A percentile compares a stretch with the other conserved stretches of the same genome.
phyloP scores from a whole-genome alignment of 192 early-diverging fungal species.

The Umbelopsis isabellina region DNA sequence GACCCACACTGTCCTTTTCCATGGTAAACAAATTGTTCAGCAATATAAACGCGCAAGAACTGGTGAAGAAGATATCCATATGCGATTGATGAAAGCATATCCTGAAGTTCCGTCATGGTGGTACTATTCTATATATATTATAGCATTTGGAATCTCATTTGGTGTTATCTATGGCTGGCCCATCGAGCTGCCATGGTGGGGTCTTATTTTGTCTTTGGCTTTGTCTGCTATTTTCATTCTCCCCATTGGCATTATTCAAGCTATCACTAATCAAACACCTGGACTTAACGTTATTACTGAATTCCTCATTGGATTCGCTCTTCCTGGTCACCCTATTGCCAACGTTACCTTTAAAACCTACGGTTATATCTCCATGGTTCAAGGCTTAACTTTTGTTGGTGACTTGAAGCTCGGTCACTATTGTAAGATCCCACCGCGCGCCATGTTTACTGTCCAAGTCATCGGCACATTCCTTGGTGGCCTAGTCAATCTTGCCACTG shows the following conservation, averaged over 20 bases:
- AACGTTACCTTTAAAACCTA: slow-evolving; percentile 89
- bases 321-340: slow-evolving; percentile 80
- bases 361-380: slow-evolving; percentile 76
- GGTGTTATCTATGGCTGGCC: slow-evolving; percentile 53
- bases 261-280: slow-evolving; percentile 77
- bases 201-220: slow-evolving; percentile 61
- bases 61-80: slow-evolving; percentile 65
- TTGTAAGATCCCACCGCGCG: slow-evolving; percentile 67
- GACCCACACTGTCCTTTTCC: slow-evolving; percentile 62
- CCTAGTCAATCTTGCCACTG: slow-evolving; percentile 55
- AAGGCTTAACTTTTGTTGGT: slow-evolving; percentile 70
- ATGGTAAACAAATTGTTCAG: slow-evolving; percentile 57
- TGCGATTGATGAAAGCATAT: slow-evolving; percentile 72
- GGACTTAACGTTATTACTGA: slow-evolving; percentile 86
- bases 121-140: slow-evolving; percentile 53
- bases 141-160: slow-evolving; percentile 48
- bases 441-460: slow-evolving; percentile 67
- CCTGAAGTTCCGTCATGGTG: slow-evolving; percentile 68
- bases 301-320: slow-evolving; percentile 80
- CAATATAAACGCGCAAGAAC: slow-evolving; percentile 44
- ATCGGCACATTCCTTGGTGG: slow-evolving; percentile 61
- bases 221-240: slow-evolving; percentile 71
- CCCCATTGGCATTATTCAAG: slow-evolving; percentile 82
- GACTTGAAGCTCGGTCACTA: slow-evolving; percentile 86
- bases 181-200: slow-evolving; percentile 79